phyloP scores from a whole-genome alignment of 2,329 filamentous ascomycete genomes.

The Purpureocillium lavendulum region DNA sequence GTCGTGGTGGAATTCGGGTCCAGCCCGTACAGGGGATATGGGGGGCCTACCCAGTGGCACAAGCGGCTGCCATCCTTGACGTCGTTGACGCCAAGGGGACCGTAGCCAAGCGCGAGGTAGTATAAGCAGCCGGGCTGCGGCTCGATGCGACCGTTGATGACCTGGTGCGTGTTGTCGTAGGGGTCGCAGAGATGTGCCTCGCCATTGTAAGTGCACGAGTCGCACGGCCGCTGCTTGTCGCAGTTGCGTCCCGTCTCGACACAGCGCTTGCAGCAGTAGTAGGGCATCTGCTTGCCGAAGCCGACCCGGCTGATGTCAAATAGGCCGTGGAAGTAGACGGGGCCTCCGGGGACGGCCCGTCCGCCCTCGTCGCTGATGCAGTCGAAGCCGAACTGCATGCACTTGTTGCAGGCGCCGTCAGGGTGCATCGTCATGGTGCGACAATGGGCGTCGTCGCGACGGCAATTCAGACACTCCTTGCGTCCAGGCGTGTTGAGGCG shows the following conservation, averaged over 20 bases:
- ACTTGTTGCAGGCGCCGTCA: conserved; percentile 15
- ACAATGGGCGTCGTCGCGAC: conserved; percentile 10
- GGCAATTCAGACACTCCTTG: conserved; percentile 9
- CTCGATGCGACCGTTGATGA: conserved; percentile 9
- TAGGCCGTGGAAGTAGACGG: conserved; percentile 11
- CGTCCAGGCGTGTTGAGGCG: conserved; percentile 8
- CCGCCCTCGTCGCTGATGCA: conserved; percentile 12
- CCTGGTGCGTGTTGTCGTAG: conserved; percentile 3
- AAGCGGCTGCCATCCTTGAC: conserved; percentile 13
- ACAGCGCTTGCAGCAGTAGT: conserved; percentile 16
- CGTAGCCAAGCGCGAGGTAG: conserved; percentile 23
- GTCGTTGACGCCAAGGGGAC: conserved; percentile 17
- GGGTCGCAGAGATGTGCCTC: conserved; percentile 7
- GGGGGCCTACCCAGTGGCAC: conserved; percentile 17
- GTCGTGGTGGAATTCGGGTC: neutral
- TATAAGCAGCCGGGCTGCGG: conserved; percentile 19
- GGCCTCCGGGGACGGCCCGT: too few relatives aligned
- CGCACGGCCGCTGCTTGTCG: conserved; percentile 28
- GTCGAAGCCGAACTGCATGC: conserved; percentile 20
- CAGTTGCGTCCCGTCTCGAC: conserved; percentile 14
- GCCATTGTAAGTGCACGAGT: conserved; percentile 18
- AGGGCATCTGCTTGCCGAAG: conserved; percentile 18
- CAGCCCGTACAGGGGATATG: conserved; percentile 8
- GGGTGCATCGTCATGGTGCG: conserved; percentile 7
- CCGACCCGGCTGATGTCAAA: conserved; percentile 21